These are phyloP conservation scores for Salvia splendens DNA, from an alignment of 257 asterid genomes.

Conservation along the genomic window DNA sequence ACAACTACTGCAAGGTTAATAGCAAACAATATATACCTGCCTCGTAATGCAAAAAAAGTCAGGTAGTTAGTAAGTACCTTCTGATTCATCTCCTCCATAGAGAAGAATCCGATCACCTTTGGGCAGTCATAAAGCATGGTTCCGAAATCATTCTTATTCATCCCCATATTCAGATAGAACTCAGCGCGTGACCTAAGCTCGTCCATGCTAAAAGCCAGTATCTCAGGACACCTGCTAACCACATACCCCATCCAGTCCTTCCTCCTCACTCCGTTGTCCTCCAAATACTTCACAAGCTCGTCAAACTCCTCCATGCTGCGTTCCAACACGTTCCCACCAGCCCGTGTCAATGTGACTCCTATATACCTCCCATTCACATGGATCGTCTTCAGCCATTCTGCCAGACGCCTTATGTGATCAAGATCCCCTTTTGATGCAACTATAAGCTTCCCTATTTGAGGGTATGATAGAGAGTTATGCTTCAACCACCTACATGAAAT, in stretches of 20 bases:
- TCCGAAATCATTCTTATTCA: slow-evolving; percentile 79
- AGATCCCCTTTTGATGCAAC: slow-evolving; percentile 72
- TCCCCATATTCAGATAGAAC: slow-evolving; percentile 76
- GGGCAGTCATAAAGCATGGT: slow-evolving; percentile 95
- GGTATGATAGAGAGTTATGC: slow-evolving; percentile 80
- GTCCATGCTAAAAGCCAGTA: slow-evolving; percentile 71
- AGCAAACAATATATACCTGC: neutral
- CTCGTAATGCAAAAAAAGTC: neutral
- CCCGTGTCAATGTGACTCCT: slow-evolving; percentile 66
- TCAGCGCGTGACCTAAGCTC: slow-evolving; percentile 60
- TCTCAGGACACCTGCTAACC: slow-evolving; percentile 78
- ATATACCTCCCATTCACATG: slow-evolving; percentile 83
- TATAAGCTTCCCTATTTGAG: slow-evolving; percentile 83
- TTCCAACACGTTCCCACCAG: slow-evolving; percentile 54
- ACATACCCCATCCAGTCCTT: slow-evolving; percentile 91
- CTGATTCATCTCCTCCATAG: slow-evolving; percentile 90
- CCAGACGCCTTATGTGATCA: slow-evolving; percentile 50
- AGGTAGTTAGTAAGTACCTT: slow-evolving; percentile 57
- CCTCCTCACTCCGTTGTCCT: slow-evolving; percentile 73
- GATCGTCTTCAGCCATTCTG: slow-evolving; percentile 75
- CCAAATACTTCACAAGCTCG: slow-evolving; percentile 60
- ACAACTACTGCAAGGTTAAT: neutral
- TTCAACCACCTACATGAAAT: slow-evolving; percentile 81
- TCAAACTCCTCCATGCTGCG: slow-evolving; percentile 62
- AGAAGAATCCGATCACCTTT: slow-evolving; percentile 76